Conservation (phyloP, 148 eudicot species). For the Chenopodium formosanum region DNA sequence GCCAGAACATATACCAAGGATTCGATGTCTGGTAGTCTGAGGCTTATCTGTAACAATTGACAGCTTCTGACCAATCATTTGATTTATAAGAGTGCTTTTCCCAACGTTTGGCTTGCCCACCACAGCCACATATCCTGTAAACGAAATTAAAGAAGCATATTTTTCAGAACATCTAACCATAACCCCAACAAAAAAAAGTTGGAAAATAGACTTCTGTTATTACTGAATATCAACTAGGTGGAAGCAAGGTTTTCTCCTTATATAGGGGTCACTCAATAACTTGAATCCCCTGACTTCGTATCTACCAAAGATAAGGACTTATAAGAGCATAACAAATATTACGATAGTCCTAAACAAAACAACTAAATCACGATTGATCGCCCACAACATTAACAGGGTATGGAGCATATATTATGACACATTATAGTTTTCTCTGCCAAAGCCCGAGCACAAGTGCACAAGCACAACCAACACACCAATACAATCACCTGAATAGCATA, state of each 20-base stretch:
- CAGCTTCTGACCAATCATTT: slow-evolving; percentile 96
- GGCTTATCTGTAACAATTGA: slow-evolving; percentile 96
- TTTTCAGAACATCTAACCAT: not conserved
- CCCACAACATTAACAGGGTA: no score
- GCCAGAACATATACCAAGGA: slow-evolving; percentile 92
- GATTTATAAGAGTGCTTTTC: slow-evolving; percentile 92
- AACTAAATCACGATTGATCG: no score
- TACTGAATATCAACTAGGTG: not conserved
- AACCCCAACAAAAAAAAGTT: not conserved
- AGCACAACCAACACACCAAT: no score
- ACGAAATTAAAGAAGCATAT: not conserved
- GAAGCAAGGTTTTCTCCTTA: not conserved
- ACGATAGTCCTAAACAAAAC: no score
- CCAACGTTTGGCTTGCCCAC: slow-evolving; percentile 99
- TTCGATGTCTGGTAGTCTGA: slow-evolving; percentile 95
- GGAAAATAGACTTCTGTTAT: not conserved
- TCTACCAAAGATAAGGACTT: not conserved
- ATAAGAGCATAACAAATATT: no score
- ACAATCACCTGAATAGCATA: no score
- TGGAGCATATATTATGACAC: no score
- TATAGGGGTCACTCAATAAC: not conserved
- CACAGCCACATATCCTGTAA: slow-evolving; percentile 90
- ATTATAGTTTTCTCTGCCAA: no score
- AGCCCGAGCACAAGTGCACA: no score
- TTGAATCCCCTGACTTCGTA: not conserved